A percentile compares a stretch with the other conserved stretches of the same genome.
These are phyloP conservation scores for Blastobotrys buckinghamii DNA, from an alignment of 1,139 yeast species.

Conservation along the genomic window DNA sequence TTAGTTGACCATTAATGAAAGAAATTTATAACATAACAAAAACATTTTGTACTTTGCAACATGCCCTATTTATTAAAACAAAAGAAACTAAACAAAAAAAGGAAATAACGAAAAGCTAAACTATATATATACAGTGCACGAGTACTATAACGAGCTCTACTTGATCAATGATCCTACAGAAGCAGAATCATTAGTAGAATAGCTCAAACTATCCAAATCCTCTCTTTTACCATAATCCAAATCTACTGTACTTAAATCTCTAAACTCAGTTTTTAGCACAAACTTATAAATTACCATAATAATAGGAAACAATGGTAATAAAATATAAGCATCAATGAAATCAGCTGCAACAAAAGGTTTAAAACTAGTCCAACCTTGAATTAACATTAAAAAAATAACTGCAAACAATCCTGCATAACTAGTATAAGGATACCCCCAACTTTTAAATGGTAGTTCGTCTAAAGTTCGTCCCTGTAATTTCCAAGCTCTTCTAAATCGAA, in stretches of 20 bases:
- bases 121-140: too few relatives aligned
- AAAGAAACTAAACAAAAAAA: not conserved
- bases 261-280: slow-evolving; percentile 41
- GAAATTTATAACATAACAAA: too few relatives aligned
- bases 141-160: too few relatives aligned
- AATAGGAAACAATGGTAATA: slow-evolving; percentile 52
- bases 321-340: slow-evolving; percentile 61
- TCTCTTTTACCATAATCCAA: slow-evolving; percentile 37
- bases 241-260: slow-evolving; percentile 40
- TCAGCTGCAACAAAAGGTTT: slow-evolving; percentile 53
- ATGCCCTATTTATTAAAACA: too few relatives aligned
- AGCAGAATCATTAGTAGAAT: too few relatives aligned
- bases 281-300: slow-evolving; percentile 39
- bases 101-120: too few relatives aligned
- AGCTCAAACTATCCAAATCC: slow-evolving; percentile 28
- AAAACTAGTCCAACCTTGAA: slow-evolving; percentile 66
- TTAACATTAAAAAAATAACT: slow-evolving; percentile 50
- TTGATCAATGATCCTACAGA: too few relatives aligned
- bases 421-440: slow-evolving; percentile 48
- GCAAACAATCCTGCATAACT: slow-evolving; percentile 47
- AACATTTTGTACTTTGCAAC: too few relatives aligned
- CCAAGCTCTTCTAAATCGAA: slow-evolving; percentile 50
- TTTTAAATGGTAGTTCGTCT: slow-evolving; percentile 49
- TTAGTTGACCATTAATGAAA: too few relatives aligned
- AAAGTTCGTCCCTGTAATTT: slow-evolving; percentile 41